Percentiles rank a stretch among this genome's conserved stretches.
Evolutionary conservation across 2,329 filamentous ascomycete species (phyloP).

Genomic region (Colletotrichum musicola): DNA sequence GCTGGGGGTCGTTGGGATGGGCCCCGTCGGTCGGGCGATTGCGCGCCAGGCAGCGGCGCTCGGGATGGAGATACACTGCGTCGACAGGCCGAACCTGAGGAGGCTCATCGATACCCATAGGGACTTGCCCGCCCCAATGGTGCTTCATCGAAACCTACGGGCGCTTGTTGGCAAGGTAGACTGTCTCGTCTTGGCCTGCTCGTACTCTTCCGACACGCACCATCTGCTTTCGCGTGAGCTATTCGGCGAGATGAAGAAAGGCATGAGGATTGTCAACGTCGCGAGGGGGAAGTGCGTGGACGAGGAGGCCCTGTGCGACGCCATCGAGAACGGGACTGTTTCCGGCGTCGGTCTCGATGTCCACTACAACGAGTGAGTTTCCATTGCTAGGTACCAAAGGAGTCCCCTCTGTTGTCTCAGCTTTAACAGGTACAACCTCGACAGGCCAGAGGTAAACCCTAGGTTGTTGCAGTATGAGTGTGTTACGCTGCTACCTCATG

Average conservation of each 20-base stretch:
- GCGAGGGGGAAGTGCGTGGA: constrained; percentile 41
- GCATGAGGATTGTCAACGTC: constrained; percentile 40
- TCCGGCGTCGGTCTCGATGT: constrained; percentile 40
- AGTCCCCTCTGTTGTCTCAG: no score
- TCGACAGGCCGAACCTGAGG: constrained; percentile 20
- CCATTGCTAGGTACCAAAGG: no score
- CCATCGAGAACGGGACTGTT: constrained; percentile 35
- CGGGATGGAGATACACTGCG: constrained; percentile 21
- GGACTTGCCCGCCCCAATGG: background rate
- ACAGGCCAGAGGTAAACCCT: background rate
- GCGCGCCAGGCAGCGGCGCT: constrained; percentile 7
- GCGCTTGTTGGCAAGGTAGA: constrained; percentile 5
- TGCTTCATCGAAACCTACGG: background rate
- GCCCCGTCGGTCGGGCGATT: constrained; percentile 14
- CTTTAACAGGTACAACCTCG: no score
- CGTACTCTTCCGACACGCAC: constrained; percentile 40
- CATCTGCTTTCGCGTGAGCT: constrained; percentile 35
- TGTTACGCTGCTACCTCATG: constrained; percentile 22
- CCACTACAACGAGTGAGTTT: constrained; percentile 37
- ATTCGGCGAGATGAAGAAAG: constrained; percentile 34
- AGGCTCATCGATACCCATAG: background rate
- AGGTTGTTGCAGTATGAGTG: constrained; percentile 9
- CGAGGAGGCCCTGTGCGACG: constrained; percentile 40
- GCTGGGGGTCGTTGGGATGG: constrained; percentile 23
- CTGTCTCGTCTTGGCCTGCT: constrained; percentile 38